A percentile compares a stretch with the other conserved stretches of the same genome.
Evolutionary conservation across 2,329 filamentous ascomycete species (phyloP).

Genomic region (Xylaria sp.): DNA sequence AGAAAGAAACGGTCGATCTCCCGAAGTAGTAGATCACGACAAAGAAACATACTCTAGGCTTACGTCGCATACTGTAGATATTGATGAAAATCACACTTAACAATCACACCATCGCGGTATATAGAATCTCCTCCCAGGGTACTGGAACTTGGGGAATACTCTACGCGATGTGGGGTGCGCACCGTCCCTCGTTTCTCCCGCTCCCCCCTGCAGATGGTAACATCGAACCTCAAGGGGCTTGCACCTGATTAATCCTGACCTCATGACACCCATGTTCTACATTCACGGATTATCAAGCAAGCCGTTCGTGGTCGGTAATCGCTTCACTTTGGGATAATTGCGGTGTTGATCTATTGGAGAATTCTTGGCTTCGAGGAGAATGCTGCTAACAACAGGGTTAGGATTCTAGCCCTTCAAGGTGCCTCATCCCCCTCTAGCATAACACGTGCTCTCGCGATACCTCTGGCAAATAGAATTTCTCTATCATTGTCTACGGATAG

Average conservation of each 20-base stretch:
- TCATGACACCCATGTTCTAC: conserved; percentile 24
- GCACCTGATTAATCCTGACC: conserved; percentile 30
- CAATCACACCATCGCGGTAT: not conserved
- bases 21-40: not conserved
- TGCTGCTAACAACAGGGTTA: not conserved
- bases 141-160: conserved; percentile 20
- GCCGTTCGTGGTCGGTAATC: conserved; percentile 1
- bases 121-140: conserved; percentile 7
- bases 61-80: conserved; percentile 15
- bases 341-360: conserved; percentile 18
- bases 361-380: conserved; percentile 24
- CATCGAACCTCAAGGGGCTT: conserved; percentile 11
- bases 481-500: not conserved
- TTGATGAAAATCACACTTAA: not conserved
- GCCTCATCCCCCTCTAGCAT: conserved; percentile 9
- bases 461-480: not conserved
- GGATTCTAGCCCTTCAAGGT: not conserved
- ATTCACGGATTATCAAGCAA: conserved; percentile 27
- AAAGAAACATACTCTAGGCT: not conserved
- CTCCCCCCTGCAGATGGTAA: conserved; percentile 22
- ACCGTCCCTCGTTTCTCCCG: conserved; percentile 9
- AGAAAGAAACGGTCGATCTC: conserved; percentile 8
- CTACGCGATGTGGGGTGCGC: conserved; percentile 15
- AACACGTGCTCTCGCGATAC: conserved; percentile 25
- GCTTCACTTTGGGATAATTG: not conserved